Conservation (phyloP, 2,329 filamentous ascomycete genomes). For the Exophiala calicioides region DNA sequence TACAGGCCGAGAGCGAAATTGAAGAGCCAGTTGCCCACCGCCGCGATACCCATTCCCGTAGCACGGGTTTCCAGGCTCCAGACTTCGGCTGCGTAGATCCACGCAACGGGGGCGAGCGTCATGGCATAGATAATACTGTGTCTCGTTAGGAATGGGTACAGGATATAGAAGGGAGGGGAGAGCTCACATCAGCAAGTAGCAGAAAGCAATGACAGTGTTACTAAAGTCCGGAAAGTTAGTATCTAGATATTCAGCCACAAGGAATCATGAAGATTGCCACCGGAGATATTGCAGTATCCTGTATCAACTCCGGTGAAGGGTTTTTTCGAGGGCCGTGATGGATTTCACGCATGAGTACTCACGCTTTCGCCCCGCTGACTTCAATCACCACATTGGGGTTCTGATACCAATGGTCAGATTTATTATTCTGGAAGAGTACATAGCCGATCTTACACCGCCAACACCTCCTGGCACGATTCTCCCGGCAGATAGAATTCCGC, state of each 20-base stretch:
- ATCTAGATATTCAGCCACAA: too few relatives aligned
- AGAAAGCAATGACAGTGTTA: slow-evolving; percentile 66
- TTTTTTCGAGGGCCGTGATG: too few relatives aligned
- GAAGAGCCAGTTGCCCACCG: slow-evolving; percentile 59
- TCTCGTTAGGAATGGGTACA: too few relatives aligned
- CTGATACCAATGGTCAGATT: too few relatives aligned
- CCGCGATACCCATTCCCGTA: slow-evolving; percentile 57
- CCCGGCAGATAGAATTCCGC: slow-evolving; percentile 47
- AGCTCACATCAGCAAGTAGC: slow-evolving; percentile 66
- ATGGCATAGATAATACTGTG: slow-evolving; percentile 63
- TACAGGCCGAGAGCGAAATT: slow-evolving; percentile 63
- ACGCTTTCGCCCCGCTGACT: slow-evolving; percentile 55
- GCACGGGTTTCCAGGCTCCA: slow-evolving; percentile 64
- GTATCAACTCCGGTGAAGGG: too few relatives aligned
- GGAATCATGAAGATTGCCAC: too few relatives aligned
- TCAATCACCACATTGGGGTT: slow-evolving; percentile 56
- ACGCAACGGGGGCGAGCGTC: slow-evolving; percentile 64
- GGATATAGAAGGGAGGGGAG: too few relatives aligned
- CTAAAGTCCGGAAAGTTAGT: too few relatives aligned
- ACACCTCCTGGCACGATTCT: slow-evolving; percentile 47
- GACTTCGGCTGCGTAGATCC: slow-evolving; percentile 67
- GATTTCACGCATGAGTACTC: too few relatives aligned
- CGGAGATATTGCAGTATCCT: too few relatives aligned
- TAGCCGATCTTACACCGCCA: too few relatives aligned
- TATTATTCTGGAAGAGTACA: too few relatives aligned